These are phyloP conservation scores for Mayamaea pseudoterrestris DNA, from an alignment of 108 stramenopile species.

Conservation along the genomic window DNA sequence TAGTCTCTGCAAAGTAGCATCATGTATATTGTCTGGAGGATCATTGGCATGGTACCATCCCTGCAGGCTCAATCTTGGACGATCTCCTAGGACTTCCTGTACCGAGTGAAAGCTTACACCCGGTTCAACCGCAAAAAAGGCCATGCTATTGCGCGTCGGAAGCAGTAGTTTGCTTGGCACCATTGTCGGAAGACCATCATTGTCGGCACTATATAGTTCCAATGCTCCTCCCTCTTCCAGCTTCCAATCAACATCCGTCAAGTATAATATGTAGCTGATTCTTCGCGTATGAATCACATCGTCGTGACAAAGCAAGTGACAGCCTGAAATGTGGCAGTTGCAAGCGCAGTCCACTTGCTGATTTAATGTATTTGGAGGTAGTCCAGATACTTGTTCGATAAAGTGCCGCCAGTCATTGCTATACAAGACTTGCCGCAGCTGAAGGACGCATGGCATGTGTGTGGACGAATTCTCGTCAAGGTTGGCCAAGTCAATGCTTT, in stretches of 20 bases:
- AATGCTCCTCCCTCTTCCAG: conserved; percentile 82
- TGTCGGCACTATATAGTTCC: conserved; percentile 65
- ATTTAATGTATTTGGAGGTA: conserved; percentile 49
- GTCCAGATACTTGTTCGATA: conserved; percentile 62
- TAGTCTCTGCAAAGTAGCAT: conserved; percentile 61
- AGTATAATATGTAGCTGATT: conserved; percentile 88
- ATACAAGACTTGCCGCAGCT: conserved; percentile 71
- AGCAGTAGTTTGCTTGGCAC: conserved; percentile 55
- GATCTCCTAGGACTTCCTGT: conserved; percentile 89
- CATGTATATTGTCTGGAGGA: conserved; percentile 33
- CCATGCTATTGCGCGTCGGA: conserved; percentile 84
- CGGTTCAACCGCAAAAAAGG: conserved; percentile 84
- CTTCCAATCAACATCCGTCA: conserved; percentile 76
- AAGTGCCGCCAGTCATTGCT: conserved; percentile 73
- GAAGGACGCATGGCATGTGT: too few relatives aligned
- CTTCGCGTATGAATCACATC: conserved; percentile 92
- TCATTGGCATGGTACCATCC: conserved; percentile 80
- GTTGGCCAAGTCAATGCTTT: conserved; percentile 75
- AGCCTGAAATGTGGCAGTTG: conserved; percentile 88
- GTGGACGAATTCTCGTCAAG: conserved; percentile 12
- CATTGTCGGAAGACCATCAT: conserved; percentile 27
- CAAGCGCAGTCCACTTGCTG: conserved; percentile 88
- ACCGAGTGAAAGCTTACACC: conserved; percentile 90
- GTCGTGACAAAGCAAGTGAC: conserved; percentile 95
- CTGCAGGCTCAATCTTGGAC: conserved; percentile 82